These are phyloP conservation scores for Pogostemon cablin DNA, from an alignment of 257 asterid species.

Conservation along the genomic window DNA sequence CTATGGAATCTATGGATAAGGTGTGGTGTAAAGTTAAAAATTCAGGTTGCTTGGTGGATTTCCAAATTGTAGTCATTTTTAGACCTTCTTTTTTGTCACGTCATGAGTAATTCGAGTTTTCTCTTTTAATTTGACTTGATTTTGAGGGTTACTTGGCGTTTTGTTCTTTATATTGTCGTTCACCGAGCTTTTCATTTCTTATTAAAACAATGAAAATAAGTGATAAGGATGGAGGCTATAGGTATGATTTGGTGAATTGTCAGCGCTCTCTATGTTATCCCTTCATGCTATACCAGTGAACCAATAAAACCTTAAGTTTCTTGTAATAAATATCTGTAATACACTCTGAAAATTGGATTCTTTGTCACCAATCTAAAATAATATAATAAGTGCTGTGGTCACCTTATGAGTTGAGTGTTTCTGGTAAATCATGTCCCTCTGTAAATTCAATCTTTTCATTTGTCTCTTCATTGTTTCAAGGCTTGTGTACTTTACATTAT, in stretches of 20 bases:
- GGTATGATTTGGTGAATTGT: not conserved
- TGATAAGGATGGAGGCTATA: not conserved
- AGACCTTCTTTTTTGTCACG: too few relatives aligned
- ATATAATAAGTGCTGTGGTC: slow-evolving; percentile 20
- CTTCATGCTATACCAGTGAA: not conserved
- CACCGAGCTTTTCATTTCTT: not conserved
- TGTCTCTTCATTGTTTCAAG: slow-evolving; percentile 59
- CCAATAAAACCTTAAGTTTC: not conserved
- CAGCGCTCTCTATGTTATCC: not conserved
- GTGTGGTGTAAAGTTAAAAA: too few relatives aligned
- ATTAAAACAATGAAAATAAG: not conserved
- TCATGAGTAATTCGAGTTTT: too few relatives aligned
- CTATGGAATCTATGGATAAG: too few relatives aligned
- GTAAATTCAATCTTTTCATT: slow-evolving; percentile 38
- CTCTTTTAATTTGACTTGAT: too few relatives aligned
- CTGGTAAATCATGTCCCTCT: slow-evolving; percentile 27
- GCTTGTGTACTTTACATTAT: slow-evolving; percentile 92
- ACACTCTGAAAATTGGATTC: slow-evolving; percentile 18
- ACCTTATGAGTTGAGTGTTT: slow-evolving; percentile 29
- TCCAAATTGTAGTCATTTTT: too few relatives aligned
- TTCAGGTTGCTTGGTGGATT: too few relatives aligned
- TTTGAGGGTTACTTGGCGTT: too few relatives aligned
- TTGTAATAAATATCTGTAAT: not conserved
- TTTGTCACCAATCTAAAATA: slow-evolving; percentile 21
- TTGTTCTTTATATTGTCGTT: too few relatives aligned